Evolutionary conservation across 1,284 basidiomycete genomes (phyloP).

Genomic region (Papiliotrema terrestris): DNA sequence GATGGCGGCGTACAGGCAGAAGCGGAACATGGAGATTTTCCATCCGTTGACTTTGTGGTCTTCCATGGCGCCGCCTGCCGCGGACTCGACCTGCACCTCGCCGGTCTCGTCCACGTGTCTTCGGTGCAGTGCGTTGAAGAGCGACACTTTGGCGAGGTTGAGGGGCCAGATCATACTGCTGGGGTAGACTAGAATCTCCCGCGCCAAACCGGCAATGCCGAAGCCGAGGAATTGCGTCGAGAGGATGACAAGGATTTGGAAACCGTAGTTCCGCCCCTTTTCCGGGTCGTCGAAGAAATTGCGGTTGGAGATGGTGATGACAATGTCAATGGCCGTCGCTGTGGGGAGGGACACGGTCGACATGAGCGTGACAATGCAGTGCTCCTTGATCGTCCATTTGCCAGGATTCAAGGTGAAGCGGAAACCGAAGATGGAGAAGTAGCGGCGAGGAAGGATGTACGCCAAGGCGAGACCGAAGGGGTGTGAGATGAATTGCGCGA

Average conservation of each 20-base stretch:
- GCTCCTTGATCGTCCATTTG: constrained; percentile 22
- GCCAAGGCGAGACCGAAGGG: constrained; percentile 18
- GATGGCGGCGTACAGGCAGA: constrained; percentile 12
- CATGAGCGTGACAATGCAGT: constrained; percentile 12
- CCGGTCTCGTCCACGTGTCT: not conserved
- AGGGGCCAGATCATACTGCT: constrained; percentile 63
- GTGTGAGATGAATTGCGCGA: constrained; percentile 32
- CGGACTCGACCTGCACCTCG: constrained; percentile 1
- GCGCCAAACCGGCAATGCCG: constrained; percentile 29
- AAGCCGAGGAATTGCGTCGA: constrained; percentile 65
- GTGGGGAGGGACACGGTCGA: constrained; percentile 30
- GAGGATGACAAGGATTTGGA: constrained; percentile 35
- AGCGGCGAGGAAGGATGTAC: constrained; percentile 6
- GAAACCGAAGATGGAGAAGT: constrained; percentile 9
- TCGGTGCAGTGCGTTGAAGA: constrained; percentile 49
- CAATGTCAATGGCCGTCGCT: constrained; percentile 54
- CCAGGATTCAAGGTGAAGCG: constrained; percentile 21
- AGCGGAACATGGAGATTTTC: constrained; percentile 17
- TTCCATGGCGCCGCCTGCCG: not conserved
- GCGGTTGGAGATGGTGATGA: constrained; percentile 53
- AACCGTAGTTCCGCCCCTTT: constrained; percentile 36
- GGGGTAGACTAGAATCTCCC: constrained; percentile 32
- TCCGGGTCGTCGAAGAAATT: constrained; percentile 53
- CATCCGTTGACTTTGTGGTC: constrained; percentile 9
- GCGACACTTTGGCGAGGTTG: constrained; percentile 50